These are phyloP conservation scores for Lactifluus echinatus DNA, from an alignment of 768 basidiomycete species.

Conservation along the genomic window DNA sequence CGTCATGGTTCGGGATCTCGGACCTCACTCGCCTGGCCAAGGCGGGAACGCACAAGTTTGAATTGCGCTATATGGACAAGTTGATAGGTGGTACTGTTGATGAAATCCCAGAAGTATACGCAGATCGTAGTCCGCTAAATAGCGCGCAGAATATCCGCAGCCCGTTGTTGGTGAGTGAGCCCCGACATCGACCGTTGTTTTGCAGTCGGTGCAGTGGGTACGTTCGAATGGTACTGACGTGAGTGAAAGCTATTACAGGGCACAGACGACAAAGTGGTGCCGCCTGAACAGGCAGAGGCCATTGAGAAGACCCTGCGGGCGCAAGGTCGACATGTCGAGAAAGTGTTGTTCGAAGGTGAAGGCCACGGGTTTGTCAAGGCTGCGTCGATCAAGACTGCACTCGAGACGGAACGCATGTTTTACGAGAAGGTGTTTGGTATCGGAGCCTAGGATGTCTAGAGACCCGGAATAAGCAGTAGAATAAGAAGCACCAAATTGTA, in stretches of 20 bases:
- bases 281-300: constrained; percentile 56
- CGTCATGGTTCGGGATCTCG: constrained; percentile 60
- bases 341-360: constrained; percentile 55
- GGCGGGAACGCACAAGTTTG: constrained; percentile 63
- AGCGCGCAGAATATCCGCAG: constrained; percentile 53
- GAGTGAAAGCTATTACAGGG: neutral
- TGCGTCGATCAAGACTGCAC: constrained; percentile 43
- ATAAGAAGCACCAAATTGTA: neutral
- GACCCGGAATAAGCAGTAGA: no score
- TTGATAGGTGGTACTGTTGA: constrained; percentile 51
- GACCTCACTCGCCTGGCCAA: constrained; percentile 48
- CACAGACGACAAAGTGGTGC: neutral
- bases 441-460: neutral
- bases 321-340: constrained; percentile 46
- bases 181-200: neutral
- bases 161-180: constrained; percentile 49
- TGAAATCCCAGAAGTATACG: constrained; percentile 49
- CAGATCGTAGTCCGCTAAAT: constrained; percentile 52
- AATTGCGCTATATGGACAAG: constrained; percentile 48
- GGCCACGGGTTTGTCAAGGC: constrained; percentile 57
- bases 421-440: constrained; percentile 39
- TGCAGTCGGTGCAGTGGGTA: neutral
- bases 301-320: neutral
- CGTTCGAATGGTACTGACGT: neutral
- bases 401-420: constrained; percentile 45